phyloP scores from a whole-genome alignment of 305 asterid species.

The Fraxinus ornus region DNA sequence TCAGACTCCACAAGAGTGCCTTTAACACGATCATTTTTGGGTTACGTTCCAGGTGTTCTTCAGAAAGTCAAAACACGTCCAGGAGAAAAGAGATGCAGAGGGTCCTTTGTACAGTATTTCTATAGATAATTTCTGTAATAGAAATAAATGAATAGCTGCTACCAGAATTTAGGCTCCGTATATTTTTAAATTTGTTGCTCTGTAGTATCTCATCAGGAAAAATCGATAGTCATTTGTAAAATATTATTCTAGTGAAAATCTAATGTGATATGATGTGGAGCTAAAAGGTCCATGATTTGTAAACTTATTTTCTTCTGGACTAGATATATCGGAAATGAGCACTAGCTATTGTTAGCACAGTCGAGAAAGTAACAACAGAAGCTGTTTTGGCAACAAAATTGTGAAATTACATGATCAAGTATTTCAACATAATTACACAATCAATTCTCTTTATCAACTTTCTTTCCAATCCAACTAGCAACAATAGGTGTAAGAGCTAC shows the following conservation, averaged over 20 bases:
- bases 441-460: slow-evolving; percentile 39
- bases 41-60: slow-evolving; percentile 9
- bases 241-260: slow-evolving; percentile 18
- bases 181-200: slow-evolving; percentile 15
- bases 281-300: background rate
- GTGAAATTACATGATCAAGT: background rate
- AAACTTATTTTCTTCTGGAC: background rate
- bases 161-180: slow-evolving; percentile 32
- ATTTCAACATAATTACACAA: background rate
- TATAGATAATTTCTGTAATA: slow-evolving; percentile 25
- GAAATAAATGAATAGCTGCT: slow-evolving; percentile 33
- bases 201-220: slow-evolving; percentile 5
- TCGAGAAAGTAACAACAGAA: background rate
- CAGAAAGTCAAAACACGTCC: slow-evolving; percentile 10
- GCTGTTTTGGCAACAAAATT: slow-evolving; percentile 2
- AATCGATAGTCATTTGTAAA: slow-evolving; percentile 16
- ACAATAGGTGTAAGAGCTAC: slow-evolving; percentile 94
- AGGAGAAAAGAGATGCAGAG: slow-evolving; percentile 15
- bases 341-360: background rate
- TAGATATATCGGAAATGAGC: background rate
- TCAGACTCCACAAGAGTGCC: slow-evolving; percentile 22
- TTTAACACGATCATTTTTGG: background rate
- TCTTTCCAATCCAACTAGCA: slow-evolving; percentile 92
- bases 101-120: slow-evolving; percentile 40
- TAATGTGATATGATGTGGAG: background rate